phyloP scores from a whole-genome alignment of 495 filamentous ascomycete species.

The Trichocladium antarcticum region DNA sequence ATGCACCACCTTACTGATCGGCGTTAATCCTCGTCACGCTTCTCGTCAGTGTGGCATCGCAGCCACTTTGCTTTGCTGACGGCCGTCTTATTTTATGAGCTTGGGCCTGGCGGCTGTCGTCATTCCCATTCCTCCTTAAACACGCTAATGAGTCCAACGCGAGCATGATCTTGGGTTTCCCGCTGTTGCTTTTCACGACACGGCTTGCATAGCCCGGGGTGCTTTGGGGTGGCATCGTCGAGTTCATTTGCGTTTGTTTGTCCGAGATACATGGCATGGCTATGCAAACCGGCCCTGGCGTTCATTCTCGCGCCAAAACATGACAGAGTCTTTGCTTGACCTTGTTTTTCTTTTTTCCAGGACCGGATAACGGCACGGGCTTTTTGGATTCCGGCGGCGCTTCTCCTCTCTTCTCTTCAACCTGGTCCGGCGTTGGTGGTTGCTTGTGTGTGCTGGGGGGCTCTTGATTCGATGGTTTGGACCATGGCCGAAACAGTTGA shows the following conservation, averaged over 20 bases:
- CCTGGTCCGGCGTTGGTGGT: neutral
- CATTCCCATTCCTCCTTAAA: neutral
- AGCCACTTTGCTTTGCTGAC: neutral
- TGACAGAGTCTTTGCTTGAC: neutral
- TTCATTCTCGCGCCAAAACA: neutral
- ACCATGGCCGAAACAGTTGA: neutral
- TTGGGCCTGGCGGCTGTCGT: neutral
- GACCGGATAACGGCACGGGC: neutral
- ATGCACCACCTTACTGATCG: conserved; percentile 8
- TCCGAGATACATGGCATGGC: neutral
- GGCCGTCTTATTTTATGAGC: neutral
- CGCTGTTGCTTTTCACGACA: conserved; percentile 3
- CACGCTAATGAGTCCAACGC: conserved; percentile 15
- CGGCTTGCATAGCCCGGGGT: conserved; percentile 16
- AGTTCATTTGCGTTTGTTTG: conserved; percentile 1
- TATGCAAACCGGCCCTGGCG: neutral
- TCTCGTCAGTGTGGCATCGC: neutral
- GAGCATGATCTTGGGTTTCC: conserved; percentile 11
- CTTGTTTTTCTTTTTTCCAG: neutral
- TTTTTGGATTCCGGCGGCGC: neutral
- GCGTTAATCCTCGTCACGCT: neutral
- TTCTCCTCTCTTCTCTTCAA: neutral
- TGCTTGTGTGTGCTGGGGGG: neutral
- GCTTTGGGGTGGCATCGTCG: conserved; percentile 1
- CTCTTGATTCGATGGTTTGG: neutral